Percentiles rank a stretch among this genome's conserved stretches.
Evolutionary conservation across 2,329 filamentous ascomycete species (phyloP).

Genomic region (Pseudocercospora eumusae): DNA sequence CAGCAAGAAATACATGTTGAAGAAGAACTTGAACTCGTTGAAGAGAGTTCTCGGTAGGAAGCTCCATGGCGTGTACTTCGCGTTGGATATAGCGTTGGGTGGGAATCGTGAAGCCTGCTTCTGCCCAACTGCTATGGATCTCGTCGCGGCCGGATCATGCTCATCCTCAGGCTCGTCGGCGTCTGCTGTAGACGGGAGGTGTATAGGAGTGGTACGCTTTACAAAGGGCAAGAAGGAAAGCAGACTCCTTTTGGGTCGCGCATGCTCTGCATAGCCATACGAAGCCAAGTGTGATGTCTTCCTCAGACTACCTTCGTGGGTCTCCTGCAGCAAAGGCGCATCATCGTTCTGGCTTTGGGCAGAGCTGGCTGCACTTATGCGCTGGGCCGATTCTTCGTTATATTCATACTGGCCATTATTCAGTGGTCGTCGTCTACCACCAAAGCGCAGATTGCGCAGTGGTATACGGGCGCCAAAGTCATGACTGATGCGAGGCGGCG

Average conservation of each 20-base stretch:
- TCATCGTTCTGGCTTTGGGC: conserved; percentile 64
- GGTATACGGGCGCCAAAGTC: conserved; percentile 63
- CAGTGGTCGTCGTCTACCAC: conserved; percentile 44
- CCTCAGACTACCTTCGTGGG: conserved; percentile 18
- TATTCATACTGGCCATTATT: conserved; percentile 63
- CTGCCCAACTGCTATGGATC: conserved; percentile 74
- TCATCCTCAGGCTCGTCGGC: conserved; percentile 48
- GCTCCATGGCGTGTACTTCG: conserved; percentile 93
- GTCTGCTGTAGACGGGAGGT: conserved; percentile 30
- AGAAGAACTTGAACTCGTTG: conserved; percentile 99
- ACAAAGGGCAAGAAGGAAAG: conserved; percentile 34
- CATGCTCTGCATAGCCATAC: conserved; percentile 22
- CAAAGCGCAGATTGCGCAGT: conserved; percentile 61
- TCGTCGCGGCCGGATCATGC: conserved; percentile 66
- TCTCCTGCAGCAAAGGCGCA: conserved; percentile 63
- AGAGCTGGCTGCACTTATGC: conserved; percentile 45
- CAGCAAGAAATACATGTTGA: conserved; percentile 98
- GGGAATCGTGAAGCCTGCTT: conserved; percentile 75
- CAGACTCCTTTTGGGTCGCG: conserved; percentile 29
- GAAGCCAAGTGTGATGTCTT: conserved; percentile 20
- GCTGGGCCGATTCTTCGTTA: conserved; percentile 48
- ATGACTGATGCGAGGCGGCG: conserved; percentile 31
- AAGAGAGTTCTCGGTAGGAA: conserved; percentile 94
- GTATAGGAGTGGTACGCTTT: conserved; percentile 28
- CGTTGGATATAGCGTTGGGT: conserved; percentile 89